Percentiles rank a stretch among this genome's conserved stretches.
Evolutionary conservation across 2,329 filamentous ascomycete species (phyloP).

Genomic region (Delphinella strobiligena): DNA sequence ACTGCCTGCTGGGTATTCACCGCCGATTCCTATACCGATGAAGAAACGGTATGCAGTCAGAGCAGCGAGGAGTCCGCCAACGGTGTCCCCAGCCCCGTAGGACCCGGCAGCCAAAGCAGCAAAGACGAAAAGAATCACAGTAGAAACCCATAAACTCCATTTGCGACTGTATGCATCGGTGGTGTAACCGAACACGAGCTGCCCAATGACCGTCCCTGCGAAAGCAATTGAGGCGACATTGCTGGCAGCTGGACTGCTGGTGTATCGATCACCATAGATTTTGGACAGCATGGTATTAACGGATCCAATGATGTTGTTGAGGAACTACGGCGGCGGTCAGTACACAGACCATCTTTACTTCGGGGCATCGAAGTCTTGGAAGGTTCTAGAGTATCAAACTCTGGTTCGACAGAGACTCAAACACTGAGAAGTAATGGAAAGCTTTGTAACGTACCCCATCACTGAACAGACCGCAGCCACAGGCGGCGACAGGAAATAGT

Average conservation of each 20-base stretch:
- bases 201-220: conserved; percentile 69
- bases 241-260: conserved; percentile 51
- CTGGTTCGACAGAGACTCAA: no score
- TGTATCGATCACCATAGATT: conserved; percentile 61
- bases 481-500: conserved; percentile 67
- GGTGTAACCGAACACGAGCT: conserved; percentile 64
- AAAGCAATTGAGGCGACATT: conserved; percentile 77
- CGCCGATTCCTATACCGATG: conserved; percentile 38
- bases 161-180: conserved; percentile 78
- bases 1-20: conserved; percentile 71
- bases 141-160: conserved; percentile 69
- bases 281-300: conserved; percentile 63
- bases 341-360: no score
- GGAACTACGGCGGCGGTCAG: no score
- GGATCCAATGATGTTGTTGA: conserved; percentile 83
- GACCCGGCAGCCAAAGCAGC: conserved; percentile 66
- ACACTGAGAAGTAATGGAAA: no score
- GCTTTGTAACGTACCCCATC: no score
- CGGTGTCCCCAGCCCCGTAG: conserved; percentile 59
- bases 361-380: no score
- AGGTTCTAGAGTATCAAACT: no score
- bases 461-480: conserved; percentile 79
- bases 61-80: conserved; percentile 62
- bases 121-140: conserved; percentile 73
- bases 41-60: conserved; percentile 79